Conservation (phyloP, 1,139 yeast genomes). For the Candida sanyaensis region DNA sequence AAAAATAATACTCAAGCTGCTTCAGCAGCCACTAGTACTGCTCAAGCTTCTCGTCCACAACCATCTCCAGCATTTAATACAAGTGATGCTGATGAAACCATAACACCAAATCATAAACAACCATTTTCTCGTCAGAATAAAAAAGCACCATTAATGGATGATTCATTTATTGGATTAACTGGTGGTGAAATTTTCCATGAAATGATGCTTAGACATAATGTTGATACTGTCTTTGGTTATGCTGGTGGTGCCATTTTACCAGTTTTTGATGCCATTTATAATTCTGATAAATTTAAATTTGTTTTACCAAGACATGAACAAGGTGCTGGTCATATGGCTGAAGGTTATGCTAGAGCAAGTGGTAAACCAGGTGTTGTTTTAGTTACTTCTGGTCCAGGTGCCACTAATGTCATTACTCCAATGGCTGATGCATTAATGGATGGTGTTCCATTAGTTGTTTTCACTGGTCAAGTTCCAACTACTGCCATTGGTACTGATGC, state of each 20-base stretch:
- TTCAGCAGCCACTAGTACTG: constrained; percentile 30
- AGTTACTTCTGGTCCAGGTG: constrained; percentile 99
- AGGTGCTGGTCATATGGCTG: constrained; percentile 99
- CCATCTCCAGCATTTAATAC: constrained; percentile 45
- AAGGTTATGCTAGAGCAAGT: constrained; percentile 92
- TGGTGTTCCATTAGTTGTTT: constrained; percentile 97
- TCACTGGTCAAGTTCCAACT: constrained; percentile 97
- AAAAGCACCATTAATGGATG: constrained; percentile 54
- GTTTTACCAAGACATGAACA: constrained; percentile 97
- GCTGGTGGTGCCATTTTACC: constrained; percentile 99
- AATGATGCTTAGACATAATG: constrained; percentile 96
- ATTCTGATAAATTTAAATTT: constrained; percentile 85
- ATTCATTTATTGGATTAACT: constrained; percentile 87
- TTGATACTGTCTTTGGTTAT: constrained; percentile 91
- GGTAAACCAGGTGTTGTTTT: constrained; percentile 99
- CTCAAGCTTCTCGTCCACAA: constrained; percentile 29
- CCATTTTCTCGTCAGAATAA: constrained; percentile 6
- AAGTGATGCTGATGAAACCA: constrained; percentile 19
- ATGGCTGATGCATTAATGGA: constrained; percentile 97
- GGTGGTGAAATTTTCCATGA: constrained; percentile 99
- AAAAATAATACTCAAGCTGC: constrained; percentile 37
- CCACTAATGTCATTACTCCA: constrained; percentile 95
- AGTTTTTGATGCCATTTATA: constrained; percentile 94
- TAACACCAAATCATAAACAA: constrained; percentile 6
- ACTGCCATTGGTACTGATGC: constrained; percentile 97